phyloP scores from a whole-genome alignment of 2,329 filamentous ascomycete species.

The Onygena corvina region DNA sequence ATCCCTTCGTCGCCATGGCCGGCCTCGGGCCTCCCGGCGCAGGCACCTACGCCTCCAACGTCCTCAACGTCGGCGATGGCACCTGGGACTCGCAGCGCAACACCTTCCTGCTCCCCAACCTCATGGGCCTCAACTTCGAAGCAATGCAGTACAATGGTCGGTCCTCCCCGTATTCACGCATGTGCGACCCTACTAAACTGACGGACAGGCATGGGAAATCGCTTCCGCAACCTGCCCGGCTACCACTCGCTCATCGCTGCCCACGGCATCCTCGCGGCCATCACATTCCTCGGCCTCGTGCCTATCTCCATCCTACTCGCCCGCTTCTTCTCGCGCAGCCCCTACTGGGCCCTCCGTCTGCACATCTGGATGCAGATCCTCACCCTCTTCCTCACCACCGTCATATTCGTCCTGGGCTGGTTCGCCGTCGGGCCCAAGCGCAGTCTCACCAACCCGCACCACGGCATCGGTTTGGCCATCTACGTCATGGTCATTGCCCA shows the following conservation, averaged over 20 bases:
- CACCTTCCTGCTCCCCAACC: constrained; percentile 51
- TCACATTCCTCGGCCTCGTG: constrained; percentile 50
- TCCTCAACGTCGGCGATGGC: constrained; percentile 53
- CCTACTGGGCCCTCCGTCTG: constrained; percentile 44
- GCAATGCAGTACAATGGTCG: constrained; percentile 57
- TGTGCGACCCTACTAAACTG: not conserved
- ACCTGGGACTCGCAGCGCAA: constrained; percentile 53
- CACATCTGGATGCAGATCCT: constrained; percentile 54
- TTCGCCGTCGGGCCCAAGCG: constrained; percentile 51
- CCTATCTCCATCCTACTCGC: constrained; percentile 49
- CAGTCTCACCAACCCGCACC: constrained; percentile 53
- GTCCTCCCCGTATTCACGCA: constrained; percentile 12
- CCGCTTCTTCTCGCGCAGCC: constrained; percentile 45
- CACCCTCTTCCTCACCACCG: constrained; percentile 49
- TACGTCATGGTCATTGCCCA: constrained; percentile 50
- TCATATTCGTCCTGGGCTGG: constrained; percentile 50
- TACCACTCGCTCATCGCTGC: constrained; percentile 49
- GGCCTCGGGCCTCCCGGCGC: constrained; percentile 44
- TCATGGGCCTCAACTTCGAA: constrained; percentile 53
- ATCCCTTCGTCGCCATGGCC: not conserved
- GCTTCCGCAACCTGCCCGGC: constrained; percentile 47
- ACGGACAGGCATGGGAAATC: constrained; percentile 52
- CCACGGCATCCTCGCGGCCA: constrained; percentile 49
- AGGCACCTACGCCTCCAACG: constrained; percentile 50
- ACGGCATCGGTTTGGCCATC: constrained; percentile 53